A percentile compares a stretch with the other conserved stretches of the same genome.
Evolutionary conservation across 75 land plant genomes (phyloP).

Genomic region (Chamaecyparis obtusa): DNA sequence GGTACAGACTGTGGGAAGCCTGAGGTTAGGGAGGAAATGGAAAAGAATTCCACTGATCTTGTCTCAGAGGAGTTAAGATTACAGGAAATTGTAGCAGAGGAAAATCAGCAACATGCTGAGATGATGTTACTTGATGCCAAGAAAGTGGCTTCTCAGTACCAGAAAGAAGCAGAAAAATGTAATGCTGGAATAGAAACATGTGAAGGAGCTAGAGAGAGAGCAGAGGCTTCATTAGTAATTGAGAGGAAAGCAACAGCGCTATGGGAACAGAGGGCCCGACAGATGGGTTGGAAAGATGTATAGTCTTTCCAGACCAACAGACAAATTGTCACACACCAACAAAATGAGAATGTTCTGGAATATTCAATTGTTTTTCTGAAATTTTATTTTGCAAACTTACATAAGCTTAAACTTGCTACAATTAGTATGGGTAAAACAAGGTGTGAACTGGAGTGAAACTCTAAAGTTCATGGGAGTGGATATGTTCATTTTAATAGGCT

Average conservation of each 20-base stretch:
- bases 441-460: conserved; percentile 8
- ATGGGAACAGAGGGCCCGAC: conserved; percentile 75
- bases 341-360: not conserved
- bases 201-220: conserved; percentile 80
- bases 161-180: conserved; percentile 90
- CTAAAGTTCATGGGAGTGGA: not conserved
- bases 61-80: conserved; percentile 76
- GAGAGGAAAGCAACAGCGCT: conserved; percentile 59
- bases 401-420: not conserved
- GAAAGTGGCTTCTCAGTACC: conserved; percentile 74
- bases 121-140: conserved; percentile 64
- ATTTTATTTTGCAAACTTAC: not conserved
- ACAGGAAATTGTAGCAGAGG: conserved; percentile 63
- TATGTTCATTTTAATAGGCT: conserved; percentile 5
- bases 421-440: not conserved
- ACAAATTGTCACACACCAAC: not conserved
- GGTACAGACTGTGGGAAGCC: conserved; percentile 70
- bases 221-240: conserved; percentile 56
- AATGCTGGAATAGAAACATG: conserved; percentile 82
- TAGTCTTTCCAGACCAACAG: not conserved
- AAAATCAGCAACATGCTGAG: conserved; percentile 69
- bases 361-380: not conserved
- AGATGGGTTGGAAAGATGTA: conserved; percentile 63
- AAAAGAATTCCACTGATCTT: conserved; percentile 66
- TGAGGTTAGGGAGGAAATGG: conserved; percentile 66